These are phyloP conservation scores for Wickerhamiella lipophila DNA, from an alignment of 805 yeast species.

Conservation along the genomic window DNA sequence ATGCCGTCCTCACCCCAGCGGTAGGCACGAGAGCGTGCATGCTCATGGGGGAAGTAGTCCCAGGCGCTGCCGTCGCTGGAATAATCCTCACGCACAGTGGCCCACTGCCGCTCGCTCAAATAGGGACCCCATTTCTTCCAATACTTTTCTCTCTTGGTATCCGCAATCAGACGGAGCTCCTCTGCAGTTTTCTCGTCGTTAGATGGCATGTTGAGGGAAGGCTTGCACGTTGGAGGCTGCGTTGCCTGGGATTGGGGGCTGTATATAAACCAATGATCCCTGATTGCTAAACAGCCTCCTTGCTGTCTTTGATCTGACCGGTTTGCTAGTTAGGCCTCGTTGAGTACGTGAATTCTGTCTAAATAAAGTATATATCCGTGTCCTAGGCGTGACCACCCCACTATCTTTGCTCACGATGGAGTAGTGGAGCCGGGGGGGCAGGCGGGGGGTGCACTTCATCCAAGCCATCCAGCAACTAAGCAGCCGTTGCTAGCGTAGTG, in stretches of 20 bases:
- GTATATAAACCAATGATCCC: neutral
- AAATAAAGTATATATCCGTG: too few relatives aligned
- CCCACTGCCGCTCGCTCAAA: conserved; percentile 77
- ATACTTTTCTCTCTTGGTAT: conserved; percentile 34
- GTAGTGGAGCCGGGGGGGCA: too few relatives aligned
- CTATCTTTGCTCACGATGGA: too few relatives aligned
- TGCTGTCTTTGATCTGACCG: neutral
- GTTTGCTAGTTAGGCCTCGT: neutral
- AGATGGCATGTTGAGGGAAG: neutral
- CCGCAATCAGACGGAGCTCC: conserved; percentile 34
- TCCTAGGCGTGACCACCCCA: too few relatives aligned
- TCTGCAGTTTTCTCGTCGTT: conserved; percentile 23
- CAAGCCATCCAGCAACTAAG: too few relatives aligned
- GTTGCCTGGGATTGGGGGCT: too few relatives aligned
- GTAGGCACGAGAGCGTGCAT: conserved; percentile 65
- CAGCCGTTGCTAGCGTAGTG: neutral
- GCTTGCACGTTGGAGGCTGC: too few relatives aligned
- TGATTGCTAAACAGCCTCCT: neutral
- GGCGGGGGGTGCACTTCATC: too few relatives aligned
- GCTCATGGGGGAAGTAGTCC: conserved; percentile 77
- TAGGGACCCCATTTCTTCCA: conserved; percentile 92
- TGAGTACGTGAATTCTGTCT: neutral
- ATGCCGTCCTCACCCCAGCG: conserved; percentile 96
- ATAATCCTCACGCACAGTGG: conserved; percentile 63
- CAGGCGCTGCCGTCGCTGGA: conserved; percentile 81